phyloP scores from a whole-genome alignment of 2,329 filamentous ascomycete species.

The Pseudocercospora cruenta region DNA sequence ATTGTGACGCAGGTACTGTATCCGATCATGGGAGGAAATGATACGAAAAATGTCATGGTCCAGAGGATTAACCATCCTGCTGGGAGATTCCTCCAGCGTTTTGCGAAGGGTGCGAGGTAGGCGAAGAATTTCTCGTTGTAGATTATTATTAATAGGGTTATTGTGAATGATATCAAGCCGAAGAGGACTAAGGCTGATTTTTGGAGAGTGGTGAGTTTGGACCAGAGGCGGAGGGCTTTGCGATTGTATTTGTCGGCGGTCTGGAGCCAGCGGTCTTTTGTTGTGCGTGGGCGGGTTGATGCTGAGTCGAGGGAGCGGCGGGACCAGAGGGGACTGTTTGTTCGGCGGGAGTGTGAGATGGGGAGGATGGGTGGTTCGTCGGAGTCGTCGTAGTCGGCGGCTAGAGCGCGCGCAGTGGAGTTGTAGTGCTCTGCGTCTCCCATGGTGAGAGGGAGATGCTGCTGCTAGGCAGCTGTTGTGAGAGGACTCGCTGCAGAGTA shows the following conservation, averaged over 20 bases:
- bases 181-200: slow-evolving; percentile 60
- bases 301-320: slow-evolving; percentile 21
- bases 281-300: slow-evolving; percentile 37
- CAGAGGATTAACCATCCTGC: slow-evolving; percentile 78
- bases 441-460: slow-evolving; percentile 15
- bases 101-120: slow-evolving; percentile 71
- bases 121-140: slow-evolving; percentile 81
- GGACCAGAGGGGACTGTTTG: slow-evolving; percentile 24
- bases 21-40: slow-evolving; percentile 85
- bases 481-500: neutral
- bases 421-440: slow-evolving; percentile 48
- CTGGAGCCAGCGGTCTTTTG: slow-evolving; percentile 46
- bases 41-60: slow-evolving; percentile 72
- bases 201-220: slow-evolving; percentile 63
- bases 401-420: slow-evolving; percentile 57
- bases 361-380: slow-evolving; percentile 43
- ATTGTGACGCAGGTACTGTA: slow-evolving; percentile 78
- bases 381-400: slow-evolving; percentile 45
- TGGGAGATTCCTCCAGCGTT: slow-evolving; percentile 73
- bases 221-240: slow-evolving; percentile 55
- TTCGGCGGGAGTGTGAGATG: slow-evolving; percentile 44
- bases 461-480: neutral
- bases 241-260: slow-evolving; percentile 51
- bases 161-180: slow-evolving; percentile 53
- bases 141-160: slow-evolving; percentile 71